Evolutionary conservation across 768 basidiomycete genomes (phyloP), one percentile per base, ranked within the genome.

Genomic region (Psilocybe azurescens): DNA sequence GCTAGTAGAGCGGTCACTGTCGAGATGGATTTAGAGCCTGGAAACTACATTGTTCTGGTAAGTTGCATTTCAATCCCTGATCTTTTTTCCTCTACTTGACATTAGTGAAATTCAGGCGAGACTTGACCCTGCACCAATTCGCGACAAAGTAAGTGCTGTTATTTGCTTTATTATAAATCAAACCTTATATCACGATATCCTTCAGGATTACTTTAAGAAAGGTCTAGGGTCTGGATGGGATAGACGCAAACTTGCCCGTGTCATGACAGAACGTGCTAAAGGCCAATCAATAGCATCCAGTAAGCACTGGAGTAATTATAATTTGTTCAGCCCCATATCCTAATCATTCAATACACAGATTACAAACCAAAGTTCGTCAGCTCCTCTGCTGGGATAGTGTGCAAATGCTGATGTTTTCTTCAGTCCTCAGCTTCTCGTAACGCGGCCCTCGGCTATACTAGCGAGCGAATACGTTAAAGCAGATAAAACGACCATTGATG

Each of bases 31-130:
- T 69, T 81, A 11, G 75, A 77, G 7, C 75, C 77, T 3, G 81
- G 81, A 16, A 75, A 78, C 36, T 83, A 81, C 62, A 72, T 80
- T 29, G 71, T 81, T 13, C 76, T 80, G 57, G 81, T 80, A 47
- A 9, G 67, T 58, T 20, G 13, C 50, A 32, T 53, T 20, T 30
- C 9, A 20, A 53, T 1, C 16, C 16, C 32, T 24, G 29, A 44
- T n/a, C 3, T 44, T 2, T 28, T 18, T 3, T 14, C 6, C 3
- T 18, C 20, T 47, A 5, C 39, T 47, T 8, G 13, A 7, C 14
- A 2, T 36, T 56, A 39, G 5, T 14, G 14, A 5, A 28, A 47
- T 1, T 9, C 46, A 71, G 70, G 67, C 63, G 14, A 66, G 71
- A 57, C 62, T 73, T 30, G 70, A 73, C 61, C 62, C 66, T 14